Percentiles rank a stretch among this genome's conserved stretches.
phyloP scores from a whole-genome alignment of 2,329 filamentous ascomycete species.

The Botrytis sinoallii region DNA sequence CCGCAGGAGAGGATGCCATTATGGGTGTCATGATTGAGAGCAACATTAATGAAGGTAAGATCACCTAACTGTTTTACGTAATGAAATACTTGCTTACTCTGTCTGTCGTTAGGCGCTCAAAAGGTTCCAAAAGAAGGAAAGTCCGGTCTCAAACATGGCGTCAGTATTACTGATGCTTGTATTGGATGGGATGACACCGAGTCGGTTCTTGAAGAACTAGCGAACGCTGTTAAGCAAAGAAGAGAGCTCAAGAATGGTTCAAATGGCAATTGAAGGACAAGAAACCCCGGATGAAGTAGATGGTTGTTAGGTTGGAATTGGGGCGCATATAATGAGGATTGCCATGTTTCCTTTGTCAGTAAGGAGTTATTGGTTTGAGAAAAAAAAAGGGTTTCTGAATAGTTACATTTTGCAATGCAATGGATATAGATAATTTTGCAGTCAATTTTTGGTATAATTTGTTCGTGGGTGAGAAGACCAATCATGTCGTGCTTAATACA shows the following conservation, averaged over 20 bases:
- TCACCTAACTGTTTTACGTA: not conserved
- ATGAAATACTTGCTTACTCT: slow-evolving; percentile 15
- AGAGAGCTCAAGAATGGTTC: slow-evolving; percentile 45
- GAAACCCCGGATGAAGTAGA: too few species aligned
- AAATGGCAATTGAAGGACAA: slow-evolving; percentile 17
- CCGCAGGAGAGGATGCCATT: slow-evolving; percentile 74
- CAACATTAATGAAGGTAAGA: slow-evolving; percentile 83
- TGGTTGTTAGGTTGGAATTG: not conserved
- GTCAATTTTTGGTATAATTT: not conserved
- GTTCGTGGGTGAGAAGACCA: not conserved
- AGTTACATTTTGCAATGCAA: not conserved
- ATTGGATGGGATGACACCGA: slow-evolving; percentile 93
- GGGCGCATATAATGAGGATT: not conserved
- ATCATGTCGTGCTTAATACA: not conserved
- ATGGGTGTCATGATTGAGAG: slow-evolving; percentile 99
- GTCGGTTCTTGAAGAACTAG: slow-evolving; percentile 70
- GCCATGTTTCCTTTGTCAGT: not conserved
- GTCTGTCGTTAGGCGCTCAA: slow-evolving; percentile 61
- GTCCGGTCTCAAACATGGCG: slow-evolving; percentile 81
- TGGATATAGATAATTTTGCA: not conserved
- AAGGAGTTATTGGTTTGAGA: slow-evolving; percentile 9
- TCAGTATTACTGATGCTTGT: slow-evolving; percentile 96
- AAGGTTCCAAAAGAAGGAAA: slow-evolving; percentile 89
- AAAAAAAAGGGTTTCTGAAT: slow-evolving; percentile 3
- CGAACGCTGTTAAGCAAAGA: slow-evolving; percentile 74